Percentiles rank a stretch among this genome's conserved stretches.
phyloP scores from a whole-genome alignment of 805 yeast species.

The Candida chilensis region DNA sequence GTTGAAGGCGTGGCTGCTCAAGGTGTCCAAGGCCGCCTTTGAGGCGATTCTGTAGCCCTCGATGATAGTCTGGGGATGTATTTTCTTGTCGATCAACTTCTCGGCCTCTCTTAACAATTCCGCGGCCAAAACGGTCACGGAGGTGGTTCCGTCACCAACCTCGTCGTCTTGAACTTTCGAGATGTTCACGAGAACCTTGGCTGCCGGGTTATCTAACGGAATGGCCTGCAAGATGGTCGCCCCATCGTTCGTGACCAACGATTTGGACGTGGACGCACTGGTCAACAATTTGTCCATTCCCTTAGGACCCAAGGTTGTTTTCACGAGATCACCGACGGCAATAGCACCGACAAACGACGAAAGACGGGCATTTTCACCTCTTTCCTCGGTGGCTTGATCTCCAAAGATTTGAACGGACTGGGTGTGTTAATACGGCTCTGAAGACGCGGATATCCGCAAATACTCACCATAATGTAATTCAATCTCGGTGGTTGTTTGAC shows the following conservation, averaged over 20 bases:
- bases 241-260: constrained; percentile 94
- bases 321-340: constrained; percentile 97
- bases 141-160: constrained; percentile 97
- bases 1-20: constrained; percentile 71
- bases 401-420: constrained; percentile 91
- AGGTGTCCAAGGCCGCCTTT: constrained; percentile 73
- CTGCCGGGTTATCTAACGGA: constrained; percentile 96
- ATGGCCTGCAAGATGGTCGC: constrained; percentile 92
- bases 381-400: constrained; percentile 94
- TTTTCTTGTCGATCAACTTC: constrained; percentile 80
- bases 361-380: constrained; percentile 96
- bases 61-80: constrained; percentile 96
- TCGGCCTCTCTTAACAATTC: constrained; percentile 94
- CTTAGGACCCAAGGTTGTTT: constrained; percentile 92
- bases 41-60: constrained; percentile 92
- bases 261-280: constrained; percentile 69
- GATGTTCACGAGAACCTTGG: constrained; percentile 88
- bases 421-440: not conserved
- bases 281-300: constrained; percentile 97
- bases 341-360: constrained; percentile 98
- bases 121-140: constrained; percentile 86
- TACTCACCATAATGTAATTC: not conserved
- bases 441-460: not conserved
- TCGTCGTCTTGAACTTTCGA: constrained; percentile 97
- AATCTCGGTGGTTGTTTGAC: not conserved